Conservation (phyloP, 768 basidiomycete genomes). For the Trametes coccinea region DNA sequence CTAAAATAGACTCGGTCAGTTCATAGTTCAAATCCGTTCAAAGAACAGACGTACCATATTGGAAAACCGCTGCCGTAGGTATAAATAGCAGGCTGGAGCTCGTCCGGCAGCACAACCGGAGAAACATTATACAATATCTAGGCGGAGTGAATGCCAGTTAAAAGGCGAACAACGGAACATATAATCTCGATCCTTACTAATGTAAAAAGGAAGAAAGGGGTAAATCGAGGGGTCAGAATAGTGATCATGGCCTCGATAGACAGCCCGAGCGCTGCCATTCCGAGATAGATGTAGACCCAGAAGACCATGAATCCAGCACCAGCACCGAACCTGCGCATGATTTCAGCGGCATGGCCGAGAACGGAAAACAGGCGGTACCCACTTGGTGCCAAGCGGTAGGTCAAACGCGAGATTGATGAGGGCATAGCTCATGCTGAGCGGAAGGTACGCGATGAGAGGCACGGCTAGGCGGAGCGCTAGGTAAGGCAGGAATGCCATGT, state of each 20-base stretch:
- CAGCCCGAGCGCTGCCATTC: constrained; percentile 37
- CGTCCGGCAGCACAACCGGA: constrained; percentile 32
- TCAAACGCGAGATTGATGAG: constrained; percentile 46
- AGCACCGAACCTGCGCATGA: constrained; percentile 10
- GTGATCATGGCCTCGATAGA: constrained; percentile 37
- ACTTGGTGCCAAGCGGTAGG: constrained; percentile 43
- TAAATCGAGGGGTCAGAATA: constrained; percentile 34
- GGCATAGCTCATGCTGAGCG: constrained; percentile 43
- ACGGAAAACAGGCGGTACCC: neutral
- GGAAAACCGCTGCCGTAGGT: constrained; percentile 37
- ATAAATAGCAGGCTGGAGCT: constrained; percentile 33
- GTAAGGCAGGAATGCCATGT: constrained; percentile 37
- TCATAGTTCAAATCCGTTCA: neutral
- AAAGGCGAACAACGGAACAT: neutral
- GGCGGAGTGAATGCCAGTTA: neutral
- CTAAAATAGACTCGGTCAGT: constrained; percentile 12
- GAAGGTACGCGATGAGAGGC: constrained; percentile 39
- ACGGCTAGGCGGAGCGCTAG: constrained; percentile 36
- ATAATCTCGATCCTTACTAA: constrained; percentile 26
- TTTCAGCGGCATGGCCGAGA: neutral
- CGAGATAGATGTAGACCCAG: constrained; percentile 35
- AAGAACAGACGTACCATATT: constrained; percentile 28
- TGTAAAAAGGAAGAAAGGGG: constrained; percentile 36
- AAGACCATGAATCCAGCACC: constrained; percentile 33
- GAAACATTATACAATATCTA: constrained; percentile 37